Percentiles rank a stretch among this genome's conserved stretches.
Evolutionary conservation across 2,329 filamentous ascomycete species (phyloP).

Genomic region (Ilyonectria robusta): DNA sequence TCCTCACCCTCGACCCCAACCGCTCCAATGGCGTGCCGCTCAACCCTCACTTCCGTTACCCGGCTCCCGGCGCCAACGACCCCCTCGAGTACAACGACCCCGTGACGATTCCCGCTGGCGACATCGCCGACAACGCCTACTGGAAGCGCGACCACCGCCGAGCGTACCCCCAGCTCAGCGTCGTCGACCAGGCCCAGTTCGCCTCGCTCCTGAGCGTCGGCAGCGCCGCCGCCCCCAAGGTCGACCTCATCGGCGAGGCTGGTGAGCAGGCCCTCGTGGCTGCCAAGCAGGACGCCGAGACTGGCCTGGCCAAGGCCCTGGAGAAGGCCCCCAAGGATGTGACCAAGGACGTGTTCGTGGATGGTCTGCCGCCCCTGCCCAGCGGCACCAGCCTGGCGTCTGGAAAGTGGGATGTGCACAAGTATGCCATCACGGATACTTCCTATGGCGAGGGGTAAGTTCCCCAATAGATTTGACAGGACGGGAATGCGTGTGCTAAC

Average conservation of each 20-base stretch:
- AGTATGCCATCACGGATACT: conserved; percentile 76
- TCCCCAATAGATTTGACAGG: neutral
- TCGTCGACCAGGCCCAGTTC: conserved; percentile 86
- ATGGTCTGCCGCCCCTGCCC: conserved; percentile 90
- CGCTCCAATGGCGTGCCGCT: conserved; percentile 93
- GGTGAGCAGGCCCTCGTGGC: conserved; percentile 78
- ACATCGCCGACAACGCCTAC: conserved; percentile 62
- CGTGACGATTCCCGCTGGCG: conserved; percentile 70
- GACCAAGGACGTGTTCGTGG: conserved; percentile 74
- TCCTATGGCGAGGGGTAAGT: conserved; percentile 80
- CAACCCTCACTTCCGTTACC: conserved; percentile 93
- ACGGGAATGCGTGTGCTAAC: conserved; percentile 34
- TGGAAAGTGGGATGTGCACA: conserved; percentile 75
- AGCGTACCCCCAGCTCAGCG: conserved; percentile 84
- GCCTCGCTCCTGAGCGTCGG: conserved; percentile 89
- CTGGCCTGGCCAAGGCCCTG: conserved; percentile 81
- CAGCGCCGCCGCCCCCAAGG: conserved; percentile 84
- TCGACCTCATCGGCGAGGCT: conserved; percentile 80
- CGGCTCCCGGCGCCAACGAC: conserved; percentile 67
- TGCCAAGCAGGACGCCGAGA: conserved; percentile 81
- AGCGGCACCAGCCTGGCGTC: conserved; percentile 73
- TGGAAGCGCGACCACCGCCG: conserved; percentile 95
- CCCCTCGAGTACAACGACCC: conserved; percentile 55
- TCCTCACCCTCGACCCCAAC: conserved; percentile 85
- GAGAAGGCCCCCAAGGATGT: conserved; percentile 71